Conservation (phyloP, 164 flowering plant genomes). For the Stephania japonica region DNA sequence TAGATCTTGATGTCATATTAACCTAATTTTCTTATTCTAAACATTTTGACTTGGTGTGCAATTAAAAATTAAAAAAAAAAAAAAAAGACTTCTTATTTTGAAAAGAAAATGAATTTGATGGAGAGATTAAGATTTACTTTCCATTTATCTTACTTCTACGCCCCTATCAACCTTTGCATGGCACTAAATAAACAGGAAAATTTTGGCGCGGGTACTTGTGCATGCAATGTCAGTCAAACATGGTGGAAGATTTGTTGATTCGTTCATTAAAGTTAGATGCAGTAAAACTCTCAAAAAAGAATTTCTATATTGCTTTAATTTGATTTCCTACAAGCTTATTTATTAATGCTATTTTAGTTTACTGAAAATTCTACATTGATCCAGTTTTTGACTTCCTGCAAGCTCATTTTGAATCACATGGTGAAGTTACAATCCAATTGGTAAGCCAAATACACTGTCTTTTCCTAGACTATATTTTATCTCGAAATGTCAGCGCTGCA, state of each 20-base stretch:
- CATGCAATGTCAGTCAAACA: slow-evolving; percentile 75
- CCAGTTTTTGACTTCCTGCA: slow-evolving; percentile 73
- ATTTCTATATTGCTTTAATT: too few relatives aligned
- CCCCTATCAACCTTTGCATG: not conserved
- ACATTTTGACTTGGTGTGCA: too few relatives aligned
- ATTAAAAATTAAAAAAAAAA: too few relatives aligned
- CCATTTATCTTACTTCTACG: not conserved
- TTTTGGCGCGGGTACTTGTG: slow-evolving; percentile 43
- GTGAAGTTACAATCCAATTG: slow-evolving; percentile 49
- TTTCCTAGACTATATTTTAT: slow-evolving; percentile 2
- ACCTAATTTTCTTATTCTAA: too few relatives aligned
- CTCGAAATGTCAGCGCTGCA: not conserved
- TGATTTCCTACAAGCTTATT: not conserved
- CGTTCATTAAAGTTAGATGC: slow-evolving; percentile 64
- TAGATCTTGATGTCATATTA: too few relatives aligned
- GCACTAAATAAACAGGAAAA: not conserved
- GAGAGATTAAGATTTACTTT: not conserved
- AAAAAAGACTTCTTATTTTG: not conserved
- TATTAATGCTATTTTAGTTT: not conserved
- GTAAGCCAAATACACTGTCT: slow-evolving; percentile 29
- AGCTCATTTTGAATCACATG: slow-evolving; percentile 46
- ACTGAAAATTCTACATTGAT: slow-evolving; percentile 22
- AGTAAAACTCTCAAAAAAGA: not conserved
- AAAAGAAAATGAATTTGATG: not conserved
- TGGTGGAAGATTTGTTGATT: slow-evolving; percentile 79